Evolutionary conservation across 495 filamentous ascomycete species (phyloP).

Genomic region (Penicillium paxilli): DNA sequence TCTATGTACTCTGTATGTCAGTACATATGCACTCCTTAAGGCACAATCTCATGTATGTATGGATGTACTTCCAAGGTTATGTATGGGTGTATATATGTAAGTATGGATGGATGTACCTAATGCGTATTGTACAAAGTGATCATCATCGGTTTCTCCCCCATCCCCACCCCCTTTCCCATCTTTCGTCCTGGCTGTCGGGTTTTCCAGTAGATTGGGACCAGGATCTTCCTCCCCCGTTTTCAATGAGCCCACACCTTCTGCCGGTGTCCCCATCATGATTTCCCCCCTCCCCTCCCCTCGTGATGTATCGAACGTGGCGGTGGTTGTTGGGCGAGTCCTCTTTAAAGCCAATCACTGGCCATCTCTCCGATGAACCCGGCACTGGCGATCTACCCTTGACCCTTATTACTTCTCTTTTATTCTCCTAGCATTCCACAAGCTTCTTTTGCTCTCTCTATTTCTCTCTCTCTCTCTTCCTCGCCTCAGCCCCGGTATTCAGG

Average conservation of each 20-base stretch:
- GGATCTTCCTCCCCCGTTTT: neutral
- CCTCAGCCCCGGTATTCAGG: neutral
- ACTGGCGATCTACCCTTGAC: neutral
- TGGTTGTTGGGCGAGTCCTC: constrained; percentile 6
- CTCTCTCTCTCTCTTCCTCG: neutral
- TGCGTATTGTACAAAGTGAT: neutral
- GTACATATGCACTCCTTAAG: too few relatives aligned
- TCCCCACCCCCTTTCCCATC: neutral
- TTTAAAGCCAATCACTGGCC: constrained; percentile 14
- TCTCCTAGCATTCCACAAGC: neutral
- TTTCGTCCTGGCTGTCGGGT: neutral
- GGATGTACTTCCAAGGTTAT: too few relatives aligned
- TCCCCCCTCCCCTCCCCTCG: constrained; percentile 7
- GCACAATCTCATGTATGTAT: too few relatives aligned
- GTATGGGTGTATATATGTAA: too few relatives aligned
- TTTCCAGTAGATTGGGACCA: neutral
- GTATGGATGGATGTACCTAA: too few relatives aligned
- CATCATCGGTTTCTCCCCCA: neutral
- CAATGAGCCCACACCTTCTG: neutral
- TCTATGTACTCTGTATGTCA: neutral
- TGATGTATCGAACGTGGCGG: constrained; percentile 34
- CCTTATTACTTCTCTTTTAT: neutral
- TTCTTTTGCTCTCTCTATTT: neutral
- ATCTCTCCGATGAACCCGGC: constrained; percentile 11
- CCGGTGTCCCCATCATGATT: constrained; percentile 3